phyloP scores from a whole-genome alignment of 2,329 filamentous ascomycete species.

The Claviceps digitariae region DNA sequence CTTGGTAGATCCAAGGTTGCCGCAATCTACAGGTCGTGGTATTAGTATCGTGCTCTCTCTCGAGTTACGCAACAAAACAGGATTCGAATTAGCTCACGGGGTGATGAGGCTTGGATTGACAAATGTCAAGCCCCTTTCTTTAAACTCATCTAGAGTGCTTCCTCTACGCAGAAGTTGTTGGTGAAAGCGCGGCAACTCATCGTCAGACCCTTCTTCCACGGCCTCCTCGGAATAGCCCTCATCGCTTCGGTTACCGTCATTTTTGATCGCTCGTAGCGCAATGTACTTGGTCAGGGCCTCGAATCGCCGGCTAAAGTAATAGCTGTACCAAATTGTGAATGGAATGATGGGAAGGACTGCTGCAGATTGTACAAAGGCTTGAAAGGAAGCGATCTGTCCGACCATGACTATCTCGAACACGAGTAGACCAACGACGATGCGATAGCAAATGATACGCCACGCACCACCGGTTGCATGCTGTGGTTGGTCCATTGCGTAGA shows the following conservation, averaged over 20 bases:
- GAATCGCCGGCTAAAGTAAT: constrained; percentile 68
- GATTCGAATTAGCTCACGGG: constrained; percentile 39
- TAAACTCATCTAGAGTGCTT: constrained; percentile 58
- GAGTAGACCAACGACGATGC: constrained; percentile 71
- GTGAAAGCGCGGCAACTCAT: constrained; percentile 29
- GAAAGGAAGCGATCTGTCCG: constrained; percentile 64
- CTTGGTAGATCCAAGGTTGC: constrained; percentile 54
- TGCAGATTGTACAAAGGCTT: constrained; percentile 58
- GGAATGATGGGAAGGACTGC: constrained; percentile 64
- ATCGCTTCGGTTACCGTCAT: constrained; percentile 32
- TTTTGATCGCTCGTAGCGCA: constrained; percentile 70
- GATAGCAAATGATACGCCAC: constrained; percentile 94
- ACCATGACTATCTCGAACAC: constrained; percentile 88
- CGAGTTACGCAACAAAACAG: neutral
- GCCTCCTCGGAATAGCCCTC: constrained; percentile 22
- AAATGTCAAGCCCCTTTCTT: constrained; percentile 56
- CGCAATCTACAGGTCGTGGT: constrained; percentile 35
- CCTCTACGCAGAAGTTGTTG: constrained; percentile 34
- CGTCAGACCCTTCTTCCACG: constrained; percentile 23
- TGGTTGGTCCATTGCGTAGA: constrained; percentile 97
- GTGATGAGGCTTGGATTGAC: constrained; percentile 62
- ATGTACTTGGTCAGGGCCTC: constrained; percentile 87
- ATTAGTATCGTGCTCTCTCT: neutral
- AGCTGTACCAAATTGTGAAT: constrained; percentile 78
- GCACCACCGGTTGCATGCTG: constrained; percentile 86